These are phyloP conservation scores for Chionographis japonica DNA, from an alignment of 106 monocot species.

Conservation along the genomic window DNA sequence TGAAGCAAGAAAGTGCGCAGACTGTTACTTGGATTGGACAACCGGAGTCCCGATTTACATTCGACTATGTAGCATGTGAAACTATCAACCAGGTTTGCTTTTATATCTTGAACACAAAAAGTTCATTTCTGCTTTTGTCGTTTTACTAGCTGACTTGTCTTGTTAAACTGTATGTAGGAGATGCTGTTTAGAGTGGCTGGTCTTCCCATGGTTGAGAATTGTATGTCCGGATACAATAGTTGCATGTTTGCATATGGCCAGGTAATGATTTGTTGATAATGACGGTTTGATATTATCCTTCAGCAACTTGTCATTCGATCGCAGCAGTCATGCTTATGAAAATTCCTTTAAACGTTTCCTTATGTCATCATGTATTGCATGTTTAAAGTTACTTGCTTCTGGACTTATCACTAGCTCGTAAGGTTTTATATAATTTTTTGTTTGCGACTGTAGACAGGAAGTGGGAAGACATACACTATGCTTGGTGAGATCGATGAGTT, in stretches of 20 bases:
- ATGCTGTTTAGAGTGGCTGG: constrained; percentile 81
- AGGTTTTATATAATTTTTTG: not conserved
- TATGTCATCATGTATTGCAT: too few species aligned
- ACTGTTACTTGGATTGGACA: constrained; percentile 80
- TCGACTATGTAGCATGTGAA: constrained; percentile 96
- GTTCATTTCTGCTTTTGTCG: not conserved
- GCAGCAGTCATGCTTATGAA: not conserved
- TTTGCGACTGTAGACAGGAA: constrained; percentile 69
- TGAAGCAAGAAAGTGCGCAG: constrained; percentile 83
- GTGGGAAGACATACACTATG: constrained; percentile 97
- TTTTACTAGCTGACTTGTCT: not conserved
- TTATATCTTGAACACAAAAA: not conserved
- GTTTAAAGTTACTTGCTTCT: not conserved
- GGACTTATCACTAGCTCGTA: not conserved
- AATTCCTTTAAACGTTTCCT: too few species aligned
- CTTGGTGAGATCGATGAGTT: constrained; percentile 82
- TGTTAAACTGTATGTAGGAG: constrained; percentile 45
- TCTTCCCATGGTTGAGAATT: constrained; percentile 94
- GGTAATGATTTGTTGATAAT: constrained; percentile 26
- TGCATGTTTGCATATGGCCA: constrained; percentile 98
- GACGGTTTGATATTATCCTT: constrained; percentile 2
- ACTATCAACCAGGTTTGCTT: constrained; percentile 65
- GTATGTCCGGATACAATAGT: constrained; percentile 96
- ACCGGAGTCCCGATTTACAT: constrained; percentile 72
- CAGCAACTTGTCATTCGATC: not conserved